Percentiles rank a stretch among this genome's conserved stretches.
phyloP scores from a whole-genome alignment of 2,329 filamentous ascomycete genomes.

The Aureobasidium sp. region DNA sequence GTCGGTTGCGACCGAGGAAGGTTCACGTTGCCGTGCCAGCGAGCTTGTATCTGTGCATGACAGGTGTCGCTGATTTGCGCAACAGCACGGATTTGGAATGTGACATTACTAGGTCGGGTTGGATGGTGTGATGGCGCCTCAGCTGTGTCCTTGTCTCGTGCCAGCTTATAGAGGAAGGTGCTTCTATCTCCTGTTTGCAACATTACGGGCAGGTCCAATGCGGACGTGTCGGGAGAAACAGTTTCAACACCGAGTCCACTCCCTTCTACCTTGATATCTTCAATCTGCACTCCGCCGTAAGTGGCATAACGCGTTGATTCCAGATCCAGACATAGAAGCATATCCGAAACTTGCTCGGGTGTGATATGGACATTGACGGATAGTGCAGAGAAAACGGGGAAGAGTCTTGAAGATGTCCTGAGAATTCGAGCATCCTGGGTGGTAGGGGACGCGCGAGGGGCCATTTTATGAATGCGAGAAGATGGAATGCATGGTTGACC shows the following conservation, averaged over 20 bases:
- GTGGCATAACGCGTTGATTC: constrained; percentile 66
- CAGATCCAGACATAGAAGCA: constrained; percentile 63
- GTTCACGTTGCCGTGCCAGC: constrained; percentile 20
- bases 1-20: constrained; percentile 1
- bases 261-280: constrained; percentile 52
- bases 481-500: constrained; percentile 62
- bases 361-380: constrained; percentile 67
- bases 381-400: constrained; percentile 45
- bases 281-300: constrained; percentile 52
- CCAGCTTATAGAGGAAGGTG: constrained; percentile 61
- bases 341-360: constrained; percentile 45
- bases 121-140: background rate
- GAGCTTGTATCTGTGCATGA: constrained; percentile 26
- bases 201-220: constrained; percentile 42
- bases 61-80: constrained; percentile 53
- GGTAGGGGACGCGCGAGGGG: constrained; percentile 54
- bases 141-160: constrained; percentile 35
- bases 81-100: constrained; percentile 52
- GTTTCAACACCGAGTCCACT: constrained; percentile 53
- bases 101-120: background rate
- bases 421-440: constrained; percentile 57
- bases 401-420: constrained; percentile 56
- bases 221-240: constrained; percentile 45
- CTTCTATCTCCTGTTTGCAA: constrained; percentile 65
- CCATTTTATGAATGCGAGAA: constrained; percentile 63